Percentiles rank a stretch among this genome's conserved stretches.
These are phyloP conservation scores for Lentinula guzmanii DNA, from an alignment of 768 basidiomycete genomes.

Conservation along the genomic window DNA sequence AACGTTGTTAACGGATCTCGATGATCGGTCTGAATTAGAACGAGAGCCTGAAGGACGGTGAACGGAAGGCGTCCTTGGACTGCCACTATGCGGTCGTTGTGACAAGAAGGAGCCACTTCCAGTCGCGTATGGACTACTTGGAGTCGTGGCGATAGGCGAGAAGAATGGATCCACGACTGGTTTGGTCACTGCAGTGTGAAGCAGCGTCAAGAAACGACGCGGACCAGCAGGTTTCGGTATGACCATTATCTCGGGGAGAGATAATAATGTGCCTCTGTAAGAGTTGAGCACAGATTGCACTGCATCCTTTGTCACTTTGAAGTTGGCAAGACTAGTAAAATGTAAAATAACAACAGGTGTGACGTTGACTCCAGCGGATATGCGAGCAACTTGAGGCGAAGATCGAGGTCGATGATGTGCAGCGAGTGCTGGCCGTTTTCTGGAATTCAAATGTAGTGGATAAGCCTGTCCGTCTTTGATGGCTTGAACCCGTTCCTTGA, in stretches of 20 bases:
- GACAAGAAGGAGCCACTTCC: conserved; percentile 35
- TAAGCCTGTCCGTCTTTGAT: conserved; percentile 53
- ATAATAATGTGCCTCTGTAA: conserved; percentile 31
- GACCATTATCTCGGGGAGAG: conserved; percentile 83
- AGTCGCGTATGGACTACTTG: conserved; percentile 64
- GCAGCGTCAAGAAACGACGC: conserved; percentile 83
- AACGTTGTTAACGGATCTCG: conserved; percentile 39
- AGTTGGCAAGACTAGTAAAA: conserved; percentile 88
- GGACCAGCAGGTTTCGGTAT: conserved; percentile 97
- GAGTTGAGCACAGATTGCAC: conserved; percentile 62
- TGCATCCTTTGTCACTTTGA: conserved; percentile 81
- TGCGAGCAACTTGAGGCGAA: conserved; percentile 69
- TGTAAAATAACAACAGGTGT: conserved; percentile 62
- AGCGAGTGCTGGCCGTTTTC: conserved; percentile 66
- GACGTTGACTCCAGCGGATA: conserved; percentile 30
- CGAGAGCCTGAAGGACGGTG: conserved; percentile 47
- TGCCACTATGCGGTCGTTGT: background rate
- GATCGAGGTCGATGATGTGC: conserved; percentile 72
- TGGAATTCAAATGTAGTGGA: conserved; percentile 29
- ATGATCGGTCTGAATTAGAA: conserved; percentile 56
- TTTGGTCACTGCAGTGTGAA: conserved; percentile 85
- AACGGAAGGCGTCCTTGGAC: conserved; percentile 38
- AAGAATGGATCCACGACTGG: conserved; percentile 91
- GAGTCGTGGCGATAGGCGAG: conserved; percentile 90
- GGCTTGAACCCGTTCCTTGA: conserved; percentile 69